Base-by-base conservation (phyloP, 805 yeast species). In the Spathaspora gorwiae region DNA sequence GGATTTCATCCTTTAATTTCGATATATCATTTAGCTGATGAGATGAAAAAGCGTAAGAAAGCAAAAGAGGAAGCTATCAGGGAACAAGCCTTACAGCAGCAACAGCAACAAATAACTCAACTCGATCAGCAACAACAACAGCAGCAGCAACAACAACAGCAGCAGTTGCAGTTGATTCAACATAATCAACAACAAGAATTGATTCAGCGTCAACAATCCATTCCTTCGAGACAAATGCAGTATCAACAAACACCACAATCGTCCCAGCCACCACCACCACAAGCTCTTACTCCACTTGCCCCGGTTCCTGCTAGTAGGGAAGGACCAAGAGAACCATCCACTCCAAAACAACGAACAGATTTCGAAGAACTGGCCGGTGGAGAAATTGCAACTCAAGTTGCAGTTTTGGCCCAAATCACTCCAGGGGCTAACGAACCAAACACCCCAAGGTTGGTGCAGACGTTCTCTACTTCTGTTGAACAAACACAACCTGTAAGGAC, bases 1-100 rank as follows among this genome's bases (percentile, higher is more conserved):
- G 92, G 90, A 1, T 90, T 78, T 62, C 95, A 90, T 65, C 98
- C 99, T 0, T 72, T 90, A 51, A 68, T 92, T 10, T 88, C 96
- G 6, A 84, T 92, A 34, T 94, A 94, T 61, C 84, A 80, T 58
- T 73, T 94, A 51, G 96, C 90, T 13, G 83, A 80, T 43, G 99
- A 94, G 66, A 87, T 88, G 84, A 60, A 76, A 50, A 81, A 78
- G 57, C 77, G 96, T 45, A 84, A 83, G 65, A 70, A 66, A 52
- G 80, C 82, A 6, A 82, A 84, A 64, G 80, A 75, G 43, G 76
- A 72, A 51, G 70, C 74, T 2, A 55, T 62, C 43, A 70, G 48
- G 54, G 59, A 60, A 32, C 66, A 59, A 45, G 39, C 57, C 38
- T 59, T 55, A 40, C 63, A 55, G 39, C 61, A 56, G 44, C 45